phyloP scores from a whole-genome alignment of 2,329 filamentous ascomycete genomes.

The Fusarium acutatum region DNA sequence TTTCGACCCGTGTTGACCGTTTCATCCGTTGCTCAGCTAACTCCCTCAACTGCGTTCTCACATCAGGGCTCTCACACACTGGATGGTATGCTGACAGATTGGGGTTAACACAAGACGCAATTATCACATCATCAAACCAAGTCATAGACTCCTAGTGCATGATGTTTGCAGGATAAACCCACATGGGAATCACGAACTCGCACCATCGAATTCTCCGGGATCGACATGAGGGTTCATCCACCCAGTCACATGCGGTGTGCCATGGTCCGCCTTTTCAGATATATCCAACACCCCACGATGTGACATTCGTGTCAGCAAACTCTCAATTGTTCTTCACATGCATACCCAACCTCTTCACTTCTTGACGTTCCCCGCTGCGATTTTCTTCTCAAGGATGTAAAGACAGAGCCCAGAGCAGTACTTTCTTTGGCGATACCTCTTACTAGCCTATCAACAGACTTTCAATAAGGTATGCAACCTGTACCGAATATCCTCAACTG shows the following conservation, averaged over 20 bases:
- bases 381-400: not conserved
- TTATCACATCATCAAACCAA: not conserved
- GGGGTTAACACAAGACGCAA: not conserved
- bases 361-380: not conserved
- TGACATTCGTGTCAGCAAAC: constrained; percentile 1
- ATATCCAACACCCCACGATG: not conserved
- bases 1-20: not conserved
- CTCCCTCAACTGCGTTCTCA: not conserved
- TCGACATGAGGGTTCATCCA: constrained; percentile 22
- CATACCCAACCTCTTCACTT: constrained; percentile 1
- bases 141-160: not conserved
- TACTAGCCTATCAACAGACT: not conserved
- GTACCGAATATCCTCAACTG: not conserved
- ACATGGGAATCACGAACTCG: constrained; percentile 4
- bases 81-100: not conserved
- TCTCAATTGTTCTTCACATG: constrained; percentile 24
- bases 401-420: not conserved
- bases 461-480: not conserved
- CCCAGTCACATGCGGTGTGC: not conserved
- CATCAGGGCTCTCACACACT: not conserved
- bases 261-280: constrained; percentile 9
- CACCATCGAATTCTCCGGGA: constrained; percentile 32
- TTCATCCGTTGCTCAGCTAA: not conserved
- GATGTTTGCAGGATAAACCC: not conserved
- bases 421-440: not conserved